phyloP scores from a whole-genome alignment of 23 red algal genomes.

The Chondrus crispus region DNA sequence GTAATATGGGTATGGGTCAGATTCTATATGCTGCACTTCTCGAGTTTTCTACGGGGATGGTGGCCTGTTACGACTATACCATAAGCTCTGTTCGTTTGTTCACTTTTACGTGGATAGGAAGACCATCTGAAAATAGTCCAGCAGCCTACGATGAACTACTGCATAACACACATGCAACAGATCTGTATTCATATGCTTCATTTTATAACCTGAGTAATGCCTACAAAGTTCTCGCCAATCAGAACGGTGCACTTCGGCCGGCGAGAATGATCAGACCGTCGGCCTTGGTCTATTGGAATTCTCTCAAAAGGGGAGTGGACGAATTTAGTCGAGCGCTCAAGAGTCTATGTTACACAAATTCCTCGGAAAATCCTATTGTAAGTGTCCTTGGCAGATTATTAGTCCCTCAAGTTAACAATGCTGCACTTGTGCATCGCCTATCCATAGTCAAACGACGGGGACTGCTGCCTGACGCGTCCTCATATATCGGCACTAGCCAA shows the following conservation, averaged over 20 bases:
- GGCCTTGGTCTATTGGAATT: not conserved
- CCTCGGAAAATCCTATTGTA: not conserved
- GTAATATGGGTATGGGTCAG: not conserved
- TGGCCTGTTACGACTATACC: not conserved
- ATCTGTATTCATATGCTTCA: not conserved
- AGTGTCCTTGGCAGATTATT: not conserved
- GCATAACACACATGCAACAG: not conserved
- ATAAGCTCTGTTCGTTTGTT: not conserved
- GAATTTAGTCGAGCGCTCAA: not conserved
- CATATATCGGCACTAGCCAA: not conserved
- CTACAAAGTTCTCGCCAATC: not conserved
- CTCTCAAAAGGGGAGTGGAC: not conserved
- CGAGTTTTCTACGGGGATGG: not conserved
- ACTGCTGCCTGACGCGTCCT: not conserved
- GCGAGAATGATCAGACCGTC: not conserved
- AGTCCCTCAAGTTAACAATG: not conserved
- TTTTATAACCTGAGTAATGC: slow-evolving; percentile 10
- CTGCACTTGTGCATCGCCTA: not conserved
- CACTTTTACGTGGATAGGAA: not conserved
- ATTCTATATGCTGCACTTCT: not conserved
- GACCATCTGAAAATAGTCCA: not conserved
- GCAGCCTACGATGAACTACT: not conserved
- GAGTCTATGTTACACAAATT: not conserved
- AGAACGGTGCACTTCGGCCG: not conserved
- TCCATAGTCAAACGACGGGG: not conserved